Percentiles rank a stretch among this genome's conserved stretches.
Evolutionary conservation across 2,329 filamentous ascomycete genomes (phyloP).

Genomic region (Lojkania enalia): DNA sequence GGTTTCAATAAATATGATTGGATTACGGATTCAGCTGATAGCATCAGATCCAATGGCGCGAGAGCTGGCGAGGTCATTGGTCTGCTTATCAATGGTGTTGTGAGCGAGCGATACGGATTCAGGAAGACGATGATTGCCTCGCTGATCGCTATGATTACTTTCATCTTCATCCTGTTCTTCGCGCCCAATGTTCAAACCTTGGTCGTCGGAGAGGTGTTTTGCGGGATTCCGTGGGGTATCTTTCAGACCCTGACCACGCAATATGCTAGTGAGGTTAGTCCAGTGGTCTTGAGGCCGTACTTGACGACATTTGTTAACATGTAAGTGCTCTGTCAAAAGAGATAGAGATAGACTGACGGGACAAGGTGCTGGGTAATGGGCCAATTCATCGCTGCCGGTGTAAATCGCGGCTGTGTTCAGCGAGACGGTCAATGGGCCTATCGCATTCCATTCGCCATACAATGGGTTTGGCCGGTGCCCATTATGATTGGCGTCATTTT

Average conservation of each 20-base stretch:
- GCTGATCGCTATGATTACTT: slow-evolving; percentile 44
- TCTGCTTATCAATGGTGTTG: slow-evolving; percentile 49
- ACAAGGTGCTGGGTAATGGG: slow-evolving; percentile 68
- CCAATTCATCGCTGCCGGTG: slow-evolving; percentile 70
- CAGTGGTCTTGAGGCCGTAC: slow-evolving; percentile 64
- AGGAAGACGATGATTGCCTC: slow-evolving; percentile 49
- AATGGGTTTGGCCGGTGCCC: slow-evolving; percentile 75
- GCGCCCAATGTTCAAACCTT: slow-evolving; percentile 47
- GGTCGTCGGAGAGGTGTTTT: slow-evolving; percentile 50
- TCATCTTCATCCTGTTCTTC: slow-evolving; percentile 52
- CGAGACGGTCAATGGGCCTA: slow-evolving; percentile 68
- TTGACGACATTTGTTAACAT: slow-evolving; percentile 68
- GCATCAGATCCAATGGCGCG: slow-evolving; percentile 45
- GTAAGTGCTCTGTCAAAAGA: slow-evolving; percentile 14
- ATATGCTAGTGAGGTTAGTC: slow-evolving; percentile 63
- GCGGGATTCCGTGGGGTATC: slow-evolving; percentile 51
- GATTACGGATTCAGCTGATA: background rate
- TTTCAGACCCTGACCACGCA: slow-evolving; percentile 52
- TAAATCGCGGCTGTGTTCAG: slow-evolving; percentile 67
- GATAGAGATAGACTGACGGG: background rate
- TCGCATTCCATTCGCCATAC: slow-evolving; percentile 66
- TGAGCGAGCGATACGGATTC: slow-evolving; percentile 50
- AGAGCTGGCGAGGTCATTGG: slow-evolving; percentile 49
- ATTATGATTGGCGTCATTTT: slow-evolving; percentile 66
- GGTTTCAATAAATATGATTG: background rate